Percentiles rank a stretch among this genome's conserved stretches.
Evolutionary conservation across 176 grass and related monocot species (phyloP).

Genomic region (Coix lacrymajobi): DNA sequence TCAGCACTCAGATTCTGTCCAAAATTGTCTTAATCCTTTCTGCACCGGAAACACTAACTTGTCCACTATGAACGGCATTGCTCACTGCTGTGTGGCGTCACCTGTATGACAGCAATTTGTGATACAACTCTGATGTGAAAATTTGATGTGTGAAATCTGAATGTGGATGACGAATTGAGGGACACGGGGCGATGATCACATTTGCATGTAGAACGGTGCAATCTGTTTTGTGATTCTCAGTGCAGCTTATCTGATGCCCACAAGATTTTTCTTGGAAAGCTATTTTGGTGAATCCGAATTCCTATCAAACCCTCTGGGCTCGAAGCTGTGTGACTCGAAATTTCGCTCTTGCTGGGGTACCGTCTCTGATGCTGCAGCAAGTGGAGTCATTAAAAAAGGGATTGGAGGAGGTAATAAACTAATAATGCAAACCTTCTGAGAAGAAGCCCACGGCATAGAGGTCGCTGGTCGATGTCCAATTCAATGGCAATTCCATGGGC

Average conservation of each 20-base stretch:
- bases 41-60: not conserved
- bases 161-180: not conserved
- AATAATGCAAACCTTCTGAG: no score
- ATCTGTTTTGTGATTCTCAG: not conserved
- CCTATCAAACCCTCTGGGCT: not conserved
- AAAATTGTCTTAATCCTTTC: not conserved
- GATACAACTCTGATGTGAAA: not conserved
- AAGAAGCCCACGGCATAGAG: no score
- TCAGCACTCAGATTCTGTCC: not conserved
- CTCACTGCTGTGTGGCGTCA: not conserved
- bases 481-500: not conserved
- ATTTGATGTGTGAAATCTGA: not conserved
- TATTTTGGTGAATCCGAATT: not conserved
- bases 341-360: not conserved
- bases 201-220: not conserved
- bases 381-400: not conserved
- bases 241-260: not conserved
- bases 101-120: not conserved
- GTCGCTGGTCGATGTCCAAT: not conserved
- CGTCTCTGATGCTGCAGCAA: not conserved
- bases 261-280: not conserved
- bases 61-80: not conserved
- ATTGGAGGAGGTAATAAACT: not conserved
- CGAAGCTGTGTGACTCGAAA: not conserved
- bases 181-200: no score